A percentile compares a stretch with the other conserved stretches of the same genome.
These are phyloP conservation scores for Daldinia eschscholtzii DNA, from an alignment of 2,329 filamentous ascomycete species.

Conservation along the genomic window DNA sequence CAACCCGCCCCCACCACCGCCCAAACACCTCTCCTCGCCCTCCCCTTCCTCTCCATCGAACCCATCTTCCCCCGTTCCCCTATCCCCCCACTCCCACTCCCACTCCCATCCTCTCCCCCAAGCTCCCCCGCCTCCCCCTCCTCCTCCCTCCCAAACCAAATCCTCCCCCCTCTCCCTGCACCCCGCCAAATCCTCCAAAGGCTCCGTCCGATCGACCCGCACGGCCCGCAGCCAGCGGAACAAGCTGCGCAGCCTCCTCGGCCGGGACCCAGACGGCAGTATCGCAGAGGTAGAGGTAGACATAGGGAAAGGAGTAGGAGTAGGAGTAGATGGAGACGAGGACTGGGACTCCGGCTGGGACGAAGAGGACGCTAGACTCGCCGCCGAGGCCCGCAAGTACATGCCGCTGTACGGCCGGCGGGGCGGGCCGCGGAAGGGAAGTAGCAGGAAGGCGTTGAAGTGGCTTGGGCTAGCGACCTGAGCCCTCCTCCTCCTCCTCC, in stretches of 20 bases:
- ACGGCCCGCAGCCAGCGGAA: constrained; percentile 50
- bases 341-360: constrained; percentile 16
- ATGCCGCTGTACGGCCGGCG: constrained; percentile 64
- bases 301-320: not conserved
- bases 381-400: constrained; percentile 64
- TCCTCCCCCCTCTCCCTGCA: not conserved
- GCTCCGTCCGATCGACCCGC: constrained; percentile 51
- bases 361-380: constrained; percentile 59
- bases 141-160: not conserved
- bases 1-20: constrained; percentile 17
- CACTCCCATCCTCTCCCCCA: not conserved
- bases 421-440: constrained; percentile 54
- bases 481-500: not conserved
- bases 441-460: constrained; percentile 66
- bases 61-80: not conserved
- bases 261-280: not conserved
- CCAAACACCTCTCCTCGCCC: constrained; percentile 3
- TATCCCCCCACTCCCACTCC: not conserved
- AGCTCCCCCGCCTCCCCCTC: not conserved
- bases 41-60: not conserved
- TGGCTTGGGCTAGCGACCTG: constrained; percentile 61
- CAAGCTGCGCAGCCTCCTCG: constrained; percentile 48
- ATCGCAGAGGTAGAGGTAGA: not conserved
- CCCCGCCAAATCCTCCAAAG: constrained; percentile 41
- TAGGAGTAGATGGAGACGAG: not conserved